These are phyloP conservation scores for Russula sp. DNA, from an alignment of 768 basidiomycete genomes.

Conservation along the genomic window DNA sequence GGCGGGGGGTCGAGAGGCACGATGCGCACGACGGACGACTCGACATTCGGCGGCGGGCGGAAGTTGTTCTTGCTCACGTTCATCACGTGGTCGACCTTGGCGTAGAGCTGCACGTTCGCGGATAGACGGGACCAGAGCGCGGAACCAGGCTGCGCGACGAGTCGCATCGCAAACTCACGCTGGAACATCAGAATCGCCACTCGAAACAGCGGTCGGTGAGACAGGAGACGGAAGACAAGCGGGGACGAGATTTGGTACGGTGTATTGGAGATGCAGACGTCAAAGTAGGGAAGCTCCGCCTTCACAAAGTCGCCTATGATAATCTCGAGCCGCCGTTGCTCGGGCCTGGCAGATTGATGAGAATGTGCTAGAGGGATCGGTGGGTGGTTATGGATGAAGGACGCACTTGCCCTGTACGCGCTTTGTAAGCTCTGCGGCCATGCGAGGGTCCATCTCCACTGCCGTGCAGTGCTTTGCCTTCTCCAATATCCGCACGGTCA, in stretches of 20 bases:
- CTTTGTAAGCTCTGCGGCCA: slow-evolving; percentile 97
- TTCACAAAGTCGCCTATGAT: slow-evolving; percentile 98
- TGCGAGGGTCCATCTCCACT: slow-evolving; percentile 96
- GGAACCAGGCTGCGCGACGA: slow-evolving; percentile 80
- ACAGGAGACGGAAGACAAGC: slow-evolving; percentile 92
- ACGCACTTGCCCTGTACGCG: slow-evolving; percentile 97
- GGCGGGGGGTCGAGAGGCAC: slow-evolving; percentile 93
- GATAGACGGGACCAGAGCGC: slow-evolving; percentile 89
- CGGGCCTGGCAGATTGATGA: slow-evolving; percentile 52
- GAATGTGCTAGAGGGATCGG: background rate
- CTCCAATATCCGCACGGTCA: slow-evolving; percentile 90
- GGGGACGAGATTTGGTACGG: slow-evolving; percentile 99
- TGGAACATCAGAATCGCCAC: slow-evolving; percentile 99
- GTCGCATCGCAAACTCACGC: slow-evolving; percentile 92
- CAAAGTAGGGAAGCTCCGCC: slow-evolving; percentile 96
- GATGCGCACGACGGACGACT: slow-evolving; percentile 86
- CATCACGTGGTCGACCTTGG: slow-evolving; percentile 94
- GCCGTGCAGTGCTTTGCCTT: slow-evolving; percentile 90
- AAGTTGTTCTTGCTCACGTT: slow-evolving; percentile 97
- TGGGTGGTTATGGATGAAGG: background rate
- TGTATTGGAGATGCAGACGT: slow-evolving; percentile 98
- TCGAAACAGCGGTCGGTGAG: slow-evolving; percentile 91
- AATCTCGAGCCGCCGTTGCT: slow-evolving; percentile 91
- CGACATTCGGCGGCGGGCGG: slow-evolving; percentile 91
- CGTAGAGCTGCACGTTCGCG: slow-evolving; percentile 96